Percentiles rank a stretch among this genome's conserved stretches.
Evolutionary conservation across 176 grass and related monocot species (phyloP).

Genomic region (Elymus sibiricus): DNA sequence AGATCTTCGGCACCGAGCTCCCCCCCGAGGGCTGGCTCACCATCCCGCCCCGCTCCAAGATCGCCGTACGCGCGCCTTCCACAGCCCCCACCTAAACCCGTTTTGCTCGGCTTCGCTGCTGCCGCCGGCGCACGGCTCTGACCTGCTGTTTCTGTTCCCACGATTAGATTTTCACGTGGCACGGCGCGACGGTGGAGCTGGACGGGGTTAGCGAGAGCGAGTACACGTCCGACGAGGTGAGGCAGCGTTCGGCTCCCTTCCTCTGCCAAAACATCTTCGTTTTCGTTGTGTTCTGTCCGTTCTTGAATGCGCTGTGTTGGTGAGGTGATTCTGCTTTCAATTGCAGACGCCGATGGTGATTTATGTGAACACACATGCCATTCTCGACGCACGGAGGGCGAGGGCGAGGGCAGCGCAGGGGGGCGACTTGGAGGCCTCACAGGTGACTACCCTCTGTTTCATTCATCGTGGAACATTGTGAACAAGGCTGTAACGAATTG

Average conservation of each 20-base stretch:
- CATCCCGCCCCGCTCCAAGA: slow-evolving; percentile 72
- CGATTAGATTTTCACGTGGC: slow-evolving; percentile 81
- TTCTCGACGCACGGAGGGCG: slow-evolving; percentile 68
- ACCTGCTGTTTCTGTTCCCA: neutral
- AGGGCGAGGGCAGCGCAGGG: slow-evolving; percentile 54
- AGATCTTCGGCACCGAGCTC: slow-evolving; percentile 91
- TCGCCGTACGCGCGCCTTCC: slow-evolving; percentile 43
- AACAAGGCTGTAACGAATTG: neutral
- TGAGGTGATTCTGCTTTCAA: neutral
- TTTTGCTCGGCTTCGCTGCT: neutral
- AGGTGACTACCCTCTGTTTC: slow-evolving; percentile 29
- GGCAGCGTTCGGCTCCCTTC: neutral
- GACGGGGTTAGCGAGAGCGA: slow-evolving; percentile 86
- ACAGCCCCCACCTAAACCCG: neutral
- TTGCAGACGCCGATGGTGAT: slow-evolving; percentile 82
- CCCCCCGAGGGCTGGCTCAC: slow-evolving; percentile 83
- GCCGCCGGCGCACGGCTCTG: neutral
- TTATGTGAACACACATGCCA: slow-evolving; percentile 71
- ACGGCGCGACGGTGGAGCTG: slow-evolving; percentile 79
- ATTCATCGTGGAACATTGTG: neutral
- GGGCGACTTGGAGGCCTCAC: slow-evolving; percentile 45
- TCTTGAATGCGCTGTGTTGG: neutral
- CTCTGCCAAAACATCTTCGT: neutral
- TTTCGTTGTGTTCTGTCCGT: too few relatives aligned
- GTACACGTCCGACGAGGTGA: slow-evolving; percentile 85